Evolutionary conservation across 2,329 filamentous ascomycete species (phyloP).

Genomic region (Pseudogymnoascus sp.): DNA sequence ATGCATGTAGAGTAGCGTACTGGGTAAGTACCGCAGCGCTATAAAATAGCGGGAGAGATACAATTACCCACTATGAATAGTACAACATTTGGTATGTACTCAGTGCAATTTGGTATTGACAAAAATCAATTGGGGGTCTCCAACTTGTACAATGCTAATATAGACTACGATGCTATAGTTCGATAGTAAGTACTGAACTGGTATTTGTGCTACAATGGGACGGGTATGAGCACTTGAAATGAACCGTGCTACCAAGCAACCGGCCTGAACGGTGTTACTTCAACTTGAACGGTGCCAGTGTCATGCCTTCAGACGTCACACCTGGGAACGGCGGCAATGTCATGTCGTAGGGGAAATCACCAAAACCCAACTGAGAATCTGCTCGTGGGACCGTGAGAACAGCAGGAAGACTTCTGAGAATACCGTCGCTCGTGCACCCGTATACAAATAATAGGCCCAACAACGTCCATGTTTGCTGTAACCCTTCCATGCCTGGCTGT

Average conservation of each 20-base stretch:
- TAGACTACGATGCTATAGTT: not conserved
- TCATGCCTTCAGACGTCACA: not conserved
- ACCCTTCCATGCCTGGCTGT: not conserved
- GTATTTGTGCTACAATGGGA: not conserved
- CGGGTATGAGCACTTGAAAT: not conserved
- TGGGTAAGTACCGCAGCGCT: not conserved
- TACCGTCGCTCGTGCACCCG: not conserved
- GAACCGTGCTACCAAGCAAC: not conserved
- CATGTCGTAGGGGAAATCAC: not conserved
- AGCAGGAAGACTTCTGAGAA: not conserved
- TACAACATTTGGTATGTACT: not conserved
- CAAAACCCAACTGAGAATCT: not conserved
- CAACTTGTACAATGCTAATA: not conserved
- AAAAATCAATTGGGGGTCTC: not conserved
- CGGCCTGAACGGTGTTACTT: not conserved
- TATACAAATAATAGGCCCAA: not conserved
- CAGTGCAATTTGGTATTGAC: not conserved
- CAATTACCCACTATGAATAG: not conserved
- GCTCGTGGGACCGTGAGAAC: not conserved
- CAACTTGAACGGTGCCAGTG: not conserved
- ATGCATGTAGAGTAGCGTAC: not conserved
- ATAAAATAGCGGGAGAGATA: not conserved
- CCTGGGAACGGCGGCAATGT: not conserved
- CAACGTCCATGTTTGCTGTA: conserved; percentile 1
- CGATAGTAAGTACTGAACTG: not conserved